Conservation (phyloP, 345 rosid genomes). For the Alliaria petiolata region DNA sequence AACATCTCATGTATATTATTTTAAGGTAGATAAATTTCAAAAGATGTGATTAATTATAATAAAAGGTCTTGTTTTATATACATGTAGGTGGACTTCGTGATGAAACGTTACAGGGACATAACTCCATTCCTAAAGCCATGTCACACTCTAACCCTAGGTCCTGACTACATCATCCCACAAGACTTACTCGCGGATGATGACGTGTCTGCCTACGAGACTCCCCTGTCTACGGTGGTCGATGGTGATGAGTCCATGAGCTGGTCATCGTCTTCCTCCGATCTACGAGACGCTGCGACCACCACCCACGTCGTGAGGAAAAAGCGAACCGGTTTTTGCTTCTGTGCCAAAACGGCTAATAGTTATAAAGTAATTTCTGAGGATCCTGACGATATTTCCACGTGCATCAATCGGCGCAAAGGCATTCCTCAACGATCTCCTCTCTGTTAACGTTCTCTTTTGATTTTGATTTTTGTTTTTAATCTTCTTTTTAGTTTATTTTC, state of each 20-base stretch:
- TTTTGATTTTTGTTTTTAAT: not conserved
- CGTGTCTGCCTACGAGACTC: conserved; percentile 46
- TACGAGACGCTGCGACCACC: conserved; percentile 23
- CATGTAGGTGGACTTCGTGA: conserved; percentile 78
- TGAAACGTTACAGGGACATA: conserved; percentile 72
- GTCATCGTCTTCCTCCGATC: conserved; percentile 63
- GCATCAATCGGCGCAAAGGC: conserved; percentile 85
- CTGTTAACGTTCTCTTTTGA: conserved; percentile 37
- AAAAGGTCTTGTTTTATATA: not conserved
- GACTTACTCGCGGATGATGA: conserved; percentile 57
- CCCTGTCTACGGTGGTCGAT: conserved; percentile 66
- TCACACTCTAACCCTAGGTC: conserved; percentile 67
- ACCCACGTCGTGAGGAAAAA: conserved; percentile 62
- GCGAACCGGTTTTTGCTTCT: conserved; percentile 59
- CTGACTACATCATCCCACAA: conserved; percentile 85
- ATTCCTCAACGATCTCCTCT: conserved; percentile 92
- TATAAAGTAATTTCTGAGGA: conserved; percentile 45
- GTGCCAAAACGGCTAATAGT: conserved; percentile 49
- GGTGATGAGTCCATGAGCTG: conserved; percentile 75
- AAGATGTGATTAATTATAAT: not conserved
- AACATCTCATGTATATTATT: not conserved
- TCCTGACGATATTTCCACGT: conserved; percentile 49
- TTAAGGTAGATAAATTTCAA: not conserved
- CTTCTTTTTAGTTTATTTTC: conserved; percentile 5
- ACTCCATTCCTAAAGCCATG: conserved; percentile 63